These are phyloP conservation scores for Hyaloperonospora arabidopsidis DNA, from an alignment of 352 stramenopile genomes.

Conservation along the genomic window DNA sequence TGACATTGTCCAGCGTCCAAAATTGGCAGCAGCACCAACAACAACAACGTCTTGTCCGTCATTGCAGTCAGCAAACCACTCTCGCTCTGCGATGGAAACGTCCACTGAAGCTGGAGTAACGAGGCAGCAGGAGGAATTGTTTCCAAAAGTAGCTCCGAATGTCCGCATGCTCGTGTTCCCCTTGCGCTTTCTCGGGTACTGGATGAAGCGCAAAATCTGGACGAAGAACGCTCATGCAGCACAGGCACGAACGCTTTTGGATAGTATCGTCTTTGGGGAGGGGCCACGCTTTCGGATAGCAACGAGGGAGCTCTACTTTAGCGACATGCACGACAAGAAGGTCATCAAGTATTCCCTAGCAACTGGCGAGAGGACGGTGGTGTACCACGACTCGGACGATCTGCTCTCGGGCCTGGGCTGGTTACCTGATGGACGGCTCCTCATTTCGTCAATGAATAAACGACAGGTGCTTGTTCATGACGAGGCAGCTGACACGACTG, in stretches of 20 bases:
- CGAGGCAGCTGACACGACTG: constrained; percentile 19
- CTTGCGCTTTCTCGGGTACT: constrained; percentile 29
- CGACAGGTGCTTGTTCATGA: constrained; percentile 39
- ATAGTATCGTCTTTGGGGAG: constrained; percentile 43
- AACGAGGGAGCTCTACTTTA: constrained; percentile 54
- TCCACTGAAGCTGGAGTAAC: no score
- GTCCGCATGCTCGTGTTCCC: constrained; percentile 28
- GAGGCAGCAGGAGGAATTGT: constrained; percentile 12
- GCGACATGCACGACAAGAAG: constrained; percentile 54
- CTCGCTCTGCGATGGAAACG: no score
- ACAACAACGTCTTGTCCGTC: no score
- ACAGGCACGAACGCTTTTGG: constrained; percentile 19
- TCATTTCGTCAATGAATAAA: constrained; percentile 55
- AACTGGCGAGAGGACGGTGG: constrained; percentile 26
- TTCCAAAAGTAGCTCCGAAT: constrained; percentile 26
- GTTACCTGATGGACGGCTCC: constrained; percentile 47
- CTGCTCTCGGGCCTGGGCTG: constrained; percentile 52
- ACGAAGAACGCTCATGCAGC: constrained; percentile 9
- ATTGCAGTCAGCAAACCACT: no score
- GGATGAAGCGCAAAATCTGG: constrained; percentile 25
- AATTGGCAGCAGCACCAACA: no score
- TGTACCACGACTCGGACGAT: constrained; percentile 43
- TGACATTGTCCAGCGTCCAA: no score
- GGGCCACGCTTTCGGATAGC: constrained; percentile 45
- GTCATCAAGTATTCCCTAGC: constrained; percentile 51